Conservation (phyloP, 1,139 yeast species). For the Meyerozyma carpophila region DNA sequence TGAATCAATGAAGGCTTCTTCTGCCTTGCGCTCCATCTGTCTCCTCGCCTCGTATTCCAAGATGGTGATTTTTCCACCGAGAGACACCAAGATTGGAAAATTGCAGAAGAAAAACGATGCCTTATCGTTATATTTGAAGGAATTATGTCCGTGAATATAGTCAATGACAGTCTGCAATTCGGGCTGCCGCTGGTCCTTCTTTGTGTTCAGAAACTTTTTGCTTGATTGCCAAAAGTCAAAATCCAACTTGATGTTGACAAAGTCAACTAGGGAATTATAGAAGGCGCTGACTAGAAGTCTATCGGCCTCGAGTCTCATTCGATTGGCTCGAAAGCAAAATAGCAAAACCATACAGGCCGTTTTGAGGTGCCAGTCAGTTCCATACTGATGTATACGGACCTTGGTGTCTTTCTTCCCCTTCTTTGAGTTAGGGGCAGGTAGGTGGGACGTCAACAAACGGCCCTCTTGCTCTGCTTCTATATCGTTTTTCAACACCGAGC, state of each 20-base stretch:
- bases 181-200: slow-evolving; percentile 10
- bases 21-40: slow-evolving; percentile 84
- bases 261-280: slow-evolving; percentile 80
- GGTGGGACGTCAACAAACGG: slow-evolving; percentile 4
- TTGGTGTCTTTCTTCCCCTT: slow-evolving; percentile 30
- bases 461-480: slow-evolving; percentile 9
- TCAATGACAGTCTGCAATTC: slow-evolving; percentile 39
- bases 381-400: slow-evolving; percentile 59
- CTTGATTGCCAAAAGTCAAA: slow-evolving; percentile 75
- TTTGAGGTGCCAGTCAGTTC: slow-evolving; percentile 74
- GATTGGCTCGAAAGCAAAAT: slow-evolving; percentile 51
- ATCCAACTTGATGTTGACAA: slow-evolving; percentile 68
- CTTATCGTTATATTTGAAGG: slow-evolving; percentile 15
- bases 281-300: slow-evolving; percentile 50
- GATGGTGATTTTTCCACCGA: slow-evolving; percentile 77
- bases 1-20: slow-evolving; percentile 79
- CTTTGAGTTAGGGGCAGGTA: slow-evolving; percentile 9
- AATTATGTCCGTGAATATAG: slow-evolving; percentile 36
- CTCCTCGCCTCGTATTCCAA: slow-evolving; percentile 78
- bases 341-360: slow-evolving; percentile 60
- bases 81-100: slow-evolving; percentile 74
- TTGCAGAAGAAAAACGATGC: slow-evolving; percentile 61
- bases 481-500: slow-evolving; percentile 12
- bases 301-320: slow-evolving; percentile 19
- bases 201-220: slow-evolving; percentile 7